Evolutionary conservation across 148 eudicot genomes (phyloP).

Genomic region (Rhododendron kiyosumense): DNA sequence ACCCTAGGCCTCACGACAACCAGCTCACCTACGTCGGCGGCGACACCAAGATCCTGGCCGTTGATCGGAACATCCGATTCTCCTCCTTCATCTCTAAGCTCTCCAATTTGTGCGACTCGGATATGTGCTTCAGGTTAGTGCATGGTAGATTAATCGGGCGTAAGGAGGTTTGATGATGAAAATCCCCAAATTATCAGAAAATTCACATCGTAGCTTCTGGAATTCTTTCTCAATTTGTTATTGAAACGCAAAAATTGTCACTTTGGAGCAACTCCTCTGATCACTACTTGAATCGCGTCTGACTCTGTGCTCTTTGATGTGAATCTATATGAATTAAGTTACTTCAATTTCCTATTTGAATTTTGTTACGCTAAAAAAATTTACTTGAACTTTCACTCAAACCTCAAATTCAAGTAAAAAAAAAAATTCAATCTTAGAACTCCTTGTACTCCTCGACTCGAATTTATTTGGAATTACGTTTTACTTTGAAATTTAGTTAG

Average conservation of each 20-base stretch:
- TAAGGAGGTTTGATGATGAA: not conserved
- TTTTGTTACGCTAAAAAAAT: too few relatives aligned
- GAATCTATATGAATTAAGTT: too few relatives aligned
- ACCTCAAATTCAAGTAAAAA: not conserved
- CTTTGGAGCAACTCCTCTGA: not conserved
- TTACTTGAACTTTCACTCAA: not conserved
- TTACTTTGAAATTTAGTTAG: not conserved
- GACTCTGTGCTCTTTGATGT: too few relatives aligned
- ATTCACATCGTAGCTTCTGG: not conserved
- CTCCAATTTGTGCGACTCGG: conserved; percentile 9
- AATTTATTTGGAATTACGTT: too few relatives aligned
- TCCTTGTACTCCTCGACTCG: not conserved
- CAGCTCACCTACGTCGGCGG: conserved; percentile 61
- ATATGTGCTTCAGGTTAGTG: not conserved
- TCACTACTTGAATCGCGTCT: not conserved
- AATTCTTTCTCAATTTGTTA: not conserved
- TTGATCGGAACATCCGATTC: conserved; percentile 39
- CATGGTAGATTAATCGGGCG: not conserved
- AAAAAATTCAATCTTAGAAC: not conserved
- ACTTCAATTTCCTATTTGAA: too few relatives aligned
- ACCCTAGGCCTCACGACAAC: conserved; percentile 56
- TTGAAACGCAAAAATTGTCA: not conserved
- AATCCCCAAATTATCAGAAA: not conserved
- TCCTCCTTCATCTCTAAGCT: conserved; percentile 28
- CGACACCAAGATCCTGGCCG: conserved; percentile 54